Conservation (phyloP, 345 rosid species). For the Brassica nigra region DNA sequence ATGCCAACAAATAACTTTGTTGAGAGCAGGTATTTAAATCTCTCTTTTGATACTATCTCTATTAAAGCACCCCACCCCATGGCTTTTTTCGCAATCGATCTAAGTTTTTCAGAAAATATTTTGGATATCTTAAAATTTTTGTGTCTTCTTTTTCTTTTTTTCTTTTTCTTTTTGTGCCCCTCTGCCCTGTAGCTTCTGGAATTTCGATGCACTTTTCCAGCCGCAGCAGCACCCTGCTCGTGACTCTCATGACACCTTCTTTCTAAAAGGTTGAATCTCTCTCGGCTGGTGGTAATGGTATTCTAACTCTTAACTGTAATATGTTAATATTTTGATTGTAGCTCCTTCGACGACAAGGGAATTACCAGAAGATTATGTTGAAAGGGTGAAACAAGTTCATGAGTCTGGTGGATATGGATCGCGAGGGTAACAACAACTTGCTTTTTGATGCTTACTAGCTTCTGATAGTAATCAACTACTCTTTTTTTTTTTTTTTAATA, state of each 20-base stretch:
- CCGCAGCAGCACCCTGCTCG: constrained; percentile 99
- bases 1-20: constrained; percentile 94
- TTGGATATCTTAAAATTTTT: constrained; percentile 5
- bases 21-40: constrained; percentile 77
- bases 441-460: background rate
- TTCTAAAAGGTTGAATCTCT: constrained; percentile 60
- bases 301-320: background rate
- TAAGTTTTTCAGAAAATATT: background rate
- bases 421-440: constrained; percentile 59
- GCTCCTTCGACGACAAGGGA: constrained; percentile 78
- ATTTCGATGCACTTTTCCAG: constrained; percentile 94
- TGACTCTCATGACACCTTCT: constrained; percentile 96
- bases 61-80: constrained; percentile 2
- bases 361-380: constrained; percentile 87
- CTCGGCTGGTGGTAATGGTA: background rate
- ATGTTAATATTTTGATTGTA: constrained; percentile 39
- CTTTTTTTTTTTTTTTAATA: background rate
- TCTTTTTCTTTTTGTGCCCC: no score
- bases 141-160: background rate
- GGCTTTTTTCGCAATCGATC: background rate
- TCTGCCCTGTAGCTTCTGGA: constrained; percentile 76
- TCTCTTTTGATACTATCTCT: background rate
- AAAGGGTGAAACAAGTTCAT: constrained; percentile 72
- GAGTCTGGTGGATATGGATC: constrained; percentile 94
- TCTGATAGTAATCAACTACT: background rate